phyloP scores from a whole-genome alignment of 768 basidiomycete species.

The Rhodosporidiobolus odoratus region DNA sequence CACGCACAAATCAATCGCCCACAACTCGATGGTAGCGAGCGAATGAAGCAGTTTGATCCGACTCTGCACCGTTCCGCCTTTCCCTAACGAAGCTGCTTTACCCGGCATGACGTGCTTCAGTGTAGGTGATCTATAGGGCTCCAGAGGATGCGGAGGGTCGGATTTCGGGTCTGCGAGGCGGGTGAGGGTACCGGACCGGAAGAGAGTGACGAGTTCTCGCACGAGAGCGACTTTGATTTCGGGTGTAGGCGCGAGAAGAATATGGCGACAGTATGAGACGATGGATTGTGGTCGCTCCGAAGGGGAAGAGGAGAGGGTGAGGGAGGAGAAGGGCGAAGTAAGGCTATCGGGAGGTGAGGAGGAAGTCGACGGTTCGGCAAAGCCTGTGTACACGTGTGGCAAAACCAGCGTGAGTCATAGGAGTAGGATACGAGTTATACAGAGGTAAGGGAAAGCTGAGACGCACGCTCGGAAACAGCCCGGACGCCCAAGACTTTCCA shows the following conservation, averaged over 20 bases:
- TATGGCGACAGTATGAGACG: slow-evolving; percentile 71
- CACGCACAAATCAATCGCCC: slow-evolving; percentile 67
- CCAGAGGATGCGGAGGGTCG: slow-evolving; percentile 58
- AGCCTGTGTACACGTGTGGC: slow-evolving; percentile 41
- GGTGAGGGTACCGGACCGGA: slow-evolving; percentile 63
- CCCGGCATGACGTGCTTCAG: slow-evolving; percentile 58
- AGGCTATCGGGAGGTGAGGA: slow-evolving; percentile 33
- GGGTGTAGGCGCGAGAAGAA: slow-evolving; percentile 69
- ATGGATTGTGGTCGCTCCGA: slow-evolving; percentile 56
- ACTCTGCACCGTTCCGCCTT: slow-evolving; percentile 54
- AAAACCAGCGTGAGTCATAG: neutral
- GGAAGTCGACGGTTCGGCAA: slow-evolving; percentile 61
- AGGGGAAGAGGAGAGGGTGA: slow-evolving; percentile 12
- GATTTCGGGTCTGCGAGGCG: slow-evolving; percentile 53
- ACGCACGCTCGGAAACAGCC: slow-evolving; percentile 65
- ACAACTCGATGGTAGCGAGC: slow-evolving; percentile 78
- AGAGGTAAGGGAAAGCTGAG: neutral
- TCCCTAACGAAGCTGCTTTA: slow-evolving; percentile 56
- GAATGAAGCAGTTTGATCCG: slow-evolving; percentile 72
- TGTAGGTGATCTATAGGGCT: slow-evolving; percentile 59
- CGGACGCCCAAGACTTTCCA: slow-evolving; percentile 66
- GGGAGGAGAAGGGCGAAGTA: slow-evolving; percentile 8
- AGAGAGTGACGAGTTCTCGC: slow-evolving; percentile 62
- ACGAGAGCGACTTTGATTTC: slow-evolving; percentile 59
- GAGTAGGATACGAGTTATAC: slow-evolving; percentile 44